Base-by-base conservation (phyloP, 2,329 filamentous ascomycete species). In the Sarocladiaceae sp. region DNA sequence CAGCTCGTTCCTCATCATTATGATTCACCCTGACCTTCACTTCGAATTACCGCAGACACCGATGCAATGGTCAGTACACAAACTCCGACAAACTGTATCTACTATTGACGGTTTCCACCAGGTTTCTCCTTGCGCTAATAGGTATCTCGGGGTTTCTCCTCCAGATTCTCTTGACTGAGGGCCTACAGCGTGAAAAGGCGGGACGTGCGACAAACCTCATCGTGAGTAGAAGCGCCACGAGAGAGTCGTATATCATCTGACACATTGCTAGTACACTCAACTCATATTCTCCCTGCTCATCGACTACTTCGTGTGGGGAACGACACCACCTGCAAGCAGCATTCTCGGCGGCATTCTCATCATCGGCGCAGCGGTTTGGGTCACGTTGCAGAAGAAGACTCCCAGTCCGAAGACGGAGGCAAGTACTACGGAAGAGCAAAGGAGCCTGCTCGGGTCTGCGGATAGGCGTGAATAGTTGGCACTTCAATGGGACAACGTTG, bases 91-190 rank as follows among this genome's bases (percentile, higher is more conserved):
- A 59, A 52, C 29, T 59, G 52, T 52, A 39, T 3, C 2, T 6
- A 33, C 25, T 0, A 3, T 28, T 0, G 2, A 52, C 59, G 1
- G 58, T 12, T 0, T 18, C 20, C 58, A 86, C 1, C 2, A 64
- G 87, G 47, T 70, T 81, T 37, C 66, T 93, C 13, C 58, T 84
- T 1, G 79, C 82, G 28, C 71, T 69, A 1, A 73, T 94, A 10
- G 87, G 87, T 0, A 62, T 84, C 0, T 87, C 84, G 29, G 89
- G 88, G 0, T 92, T 93, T 60, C 61, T 87, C n/a, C 81, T 91
- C 69, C 89, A 93, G 72, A 87, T 89, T 52, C 74, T 92, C 6
- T 71, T 93, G 1, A 90, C 89, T 0, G 83, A 84, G 8, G 88
- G 87, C 0, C 66, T 94, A 29, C 71, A 87, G 51, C 80, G 88